Evolutionary conservation across 1,284 basidiomycete genomes (phyloP).

Genomic region (Lentinus polychrous): DNA sequence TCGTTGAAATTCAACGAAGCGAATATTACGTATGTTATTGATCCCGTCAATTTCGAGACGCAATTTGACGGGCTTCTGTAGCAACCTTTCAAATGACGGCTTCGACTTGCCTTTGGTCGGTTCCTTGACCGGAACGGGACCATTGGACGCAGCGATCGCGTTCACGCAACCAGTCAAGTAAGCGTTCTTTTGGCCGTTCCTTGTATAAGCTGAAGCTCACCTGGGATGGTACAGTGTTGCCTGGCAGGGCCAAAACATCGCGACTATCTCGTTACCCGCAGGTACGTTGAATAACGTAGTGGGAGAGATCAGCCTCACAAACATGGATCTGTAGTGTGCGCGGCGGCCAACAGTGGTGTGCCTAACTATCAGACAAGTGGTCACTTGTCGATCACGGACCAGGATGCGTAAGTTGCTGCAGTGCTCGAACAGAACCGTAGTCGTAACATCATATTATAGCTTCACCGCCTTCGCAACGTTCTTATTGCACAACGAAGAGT

Average conservation of each 20-base stretch:
- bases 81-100: conserved; percentile 50
- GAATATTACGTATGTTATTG: conserved; percentile 49
- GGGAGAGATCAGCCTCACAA: not conserved
- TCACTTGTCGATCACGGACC: conserved; percentile 48
- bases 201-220: not conserved
- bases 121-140: conserved; percentile 54
- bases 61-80: conserved; percentile 14
- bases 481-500: conserved; percentile 59
- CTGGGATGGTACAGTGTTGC: conserved; percentile 19
- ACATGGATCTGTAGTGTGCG: conserved; percentile 46
- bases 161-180: conserved; percentile 51
- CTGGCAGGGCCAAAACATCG: conserved; percentile 67
- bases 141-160: conserved; percentile 57
- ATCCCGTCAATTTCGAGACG: not conserved
- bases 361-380: conserved; percentile 53
- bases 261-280: conserved; percentile 54
- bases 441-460: conserved; percentile 20
- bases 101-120: conserved; percentile 56
- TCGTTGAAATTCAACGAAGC: conserved; percentile 50
- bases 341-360: conserved; percentile 60
- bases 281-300: conserved; percentile 28
- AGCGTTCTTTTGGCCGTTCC: conserved; percentile 17
- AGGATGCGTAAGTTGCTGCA: conserved; percentile 26
- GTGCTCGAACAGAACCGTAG: not conserved
- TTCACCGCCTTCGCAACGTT: conserved; percentile 67